Base-by-base conservation (phyloP, 768 basidiomycete genomes). In the Phylloporus rhodoxanthus region DNA sequence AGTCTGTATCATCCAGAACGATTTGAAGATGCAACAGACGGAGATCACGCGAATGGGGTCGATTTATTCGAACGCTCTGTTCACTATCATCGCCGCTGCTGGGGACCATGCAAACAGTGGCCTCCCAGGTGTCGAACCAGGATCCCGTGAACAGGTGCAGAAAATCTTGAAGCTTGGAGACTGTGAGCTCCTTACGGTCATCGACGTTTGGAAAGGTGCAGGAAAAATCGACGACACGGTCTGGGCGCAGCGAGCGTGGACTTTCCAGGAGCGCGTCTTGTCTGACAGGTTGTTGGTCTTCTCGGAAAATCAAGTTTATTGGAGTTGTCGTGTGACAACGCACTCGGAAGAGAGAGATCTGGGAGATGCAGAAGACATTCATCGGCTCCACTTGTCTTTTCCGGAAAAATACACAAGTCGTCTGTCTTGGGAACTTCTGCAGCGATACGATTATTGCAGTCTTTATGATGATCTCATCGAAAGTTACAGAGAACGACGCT, bases 41-140 rank as follows among this genome's bases (percentile, higher is more conserved):
- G 63, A 63, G 43, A 54, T 65, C 17, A 25, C 10, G 29, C 52
- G 44, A 15, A 65, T 65, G 63, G 52, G 53, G 17, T 46, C 51
- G 0, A 53, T 65, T 14, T 63, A 65, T 28, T 52, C 50, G 0
- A 30, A 23, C 4, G 47, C 61, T 1, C 33, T 57, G 2, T 58
- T 61, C 19, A 55, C 62, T 5, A 55, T 61, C 15, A 53, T 60
- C 9, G 60, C 61, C 23, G 59, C 52, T 1, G 30, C 52, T 6
- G 56, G 57, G 1, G 29, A 48, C 23, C 10, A 48, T 5, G 57
- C 57, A 1, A 29, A 52, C 30, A 46, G 28, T 10, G 54, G 58
- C 17, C 48, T 59, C n/a, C 50, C 51, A 0, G 58, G 58, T 2
- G 25, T 59, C 9, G 3, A 23, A 26, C 46, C 1, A 1, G 45